phyloP scores from a whole-genome alignment of 306 rosid species.

The Dalbergia cultrata region DNA sequence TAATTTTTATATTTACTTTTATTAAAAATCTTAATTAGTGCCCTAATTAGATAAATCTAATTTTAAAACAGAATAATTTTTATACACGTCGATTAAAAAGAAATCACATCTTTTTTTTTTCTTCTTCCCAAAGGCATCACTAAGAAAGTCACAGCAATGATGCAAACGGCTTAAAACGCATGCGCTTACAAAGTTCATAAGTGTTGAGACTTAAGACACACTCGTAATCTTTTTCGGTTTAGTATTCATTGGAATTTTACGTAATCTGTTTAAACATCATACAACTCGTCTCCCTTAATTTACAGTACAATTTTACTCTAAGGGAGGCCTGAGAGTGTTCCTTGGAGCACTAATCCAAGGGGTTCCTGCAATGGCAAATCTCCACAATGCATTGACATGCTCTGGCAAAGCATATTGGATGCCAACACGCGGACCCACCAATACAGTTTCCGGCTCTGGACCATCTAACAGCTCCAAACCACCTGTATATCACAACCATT shows the following conservation, averaged over 20 bases:
- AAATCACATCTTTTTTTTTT: too few relatives aligned
- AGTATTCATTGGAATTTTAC: neutral
- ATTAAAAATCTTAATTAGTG: too few relatives aligned
- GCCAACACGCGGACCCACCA: conserved; percentile 93
- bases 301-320: neutral
- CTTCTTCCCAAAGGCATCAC: neutral
- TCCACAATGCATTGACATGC: conserved; percentile 85
- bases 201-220: neutral
- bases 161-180: neutral
- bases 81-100: too few relatives aligned
- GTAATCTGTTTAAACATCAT: conserved; percentile 9
- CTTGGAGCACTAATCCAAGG: conserved; percentile 97
- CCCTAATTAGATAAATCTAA: too few relatives aligned
- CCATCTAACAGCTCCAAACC: conserved; percentile 89
- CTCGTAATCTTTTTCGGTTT: neutral
- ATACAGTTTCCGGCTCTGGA: conserved; percentile 74
- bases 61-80: too few relatives aligned
- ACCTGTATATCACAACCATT: conserved; percentile 55
- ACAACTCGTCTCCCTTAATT: neutral
- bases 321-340: conserved; percentile 70
- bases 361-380: conserved; percentile 91
- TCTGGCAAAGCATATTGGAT: conserved; percentile 82
- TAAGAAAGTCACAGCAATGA: neutral
- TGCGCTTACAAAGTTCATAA: neutral
- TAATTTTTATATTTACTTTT: too few relatives aligned